Percentiles rank a stretch among this genome's conserved stretches.
phyloP scores from a whole-genome alignment of 768 basidiomycete species.

The Erythrobasidium yunnanense region DNA sequence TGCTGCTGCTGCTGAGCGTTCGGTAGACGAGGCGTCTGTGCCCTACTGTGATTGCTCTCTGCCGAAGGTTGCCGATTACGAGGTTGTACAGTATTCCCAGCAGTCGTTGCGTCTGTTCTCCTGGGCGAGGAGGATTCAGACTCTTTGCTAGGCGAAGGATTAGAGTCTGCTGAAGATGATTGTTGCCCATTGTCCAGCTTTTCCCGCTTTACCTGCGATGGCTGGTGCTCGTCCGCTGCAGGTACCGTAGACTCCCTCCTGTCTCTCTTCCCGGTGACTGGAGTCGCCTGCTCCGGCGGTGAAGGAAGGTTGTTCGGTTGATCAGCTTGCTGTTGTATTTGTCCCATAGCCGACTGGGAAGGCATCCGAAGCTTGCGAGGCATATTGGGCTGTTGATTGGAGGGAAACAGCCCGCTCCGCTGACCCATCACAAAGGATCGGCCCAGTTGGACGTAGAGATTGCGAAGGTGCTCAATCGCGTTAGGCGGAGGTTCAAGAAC shows the following conservation, averaged over 20 bases:
- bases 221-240: not conserved
- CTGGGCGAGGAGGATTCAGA: not conserved
- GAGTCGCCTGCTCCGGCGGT: not conserved
- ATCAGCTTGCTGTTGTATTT: no score
- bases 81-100: no score
- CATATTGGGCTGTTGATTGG: not conserved
- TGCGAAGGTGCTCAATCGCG: not conserved
- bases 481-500: constrained; percentile 1
- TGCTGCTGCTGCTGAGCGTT: constrained; percentile 16
- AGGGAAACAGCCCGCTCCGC: not conserved
- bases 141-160: not conserved
- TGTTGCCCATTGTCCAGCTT: not conserved
- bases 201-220: constrained; percentile 9
- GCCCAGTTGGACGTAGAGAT: not conserved
- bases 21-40: not conserved
- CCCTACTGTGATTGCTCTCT: not conserved
- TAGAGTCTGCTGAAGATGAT: not conserved
- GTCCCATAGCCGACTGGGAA: no score
- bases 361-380: not conserved
- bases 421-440: constrained; percentile 18
- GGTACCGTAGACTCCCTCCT: not conserved
- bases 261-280: constrained; percentile 23
- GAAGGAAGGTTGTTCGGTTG: not conserved
- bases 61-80: no score
- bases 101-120: no score